These are phyloP conservation scores for Naganishia vishniacii DNA, from an alignment of 768 basidiomycete species.

Conservation along the genomic window DNA sequence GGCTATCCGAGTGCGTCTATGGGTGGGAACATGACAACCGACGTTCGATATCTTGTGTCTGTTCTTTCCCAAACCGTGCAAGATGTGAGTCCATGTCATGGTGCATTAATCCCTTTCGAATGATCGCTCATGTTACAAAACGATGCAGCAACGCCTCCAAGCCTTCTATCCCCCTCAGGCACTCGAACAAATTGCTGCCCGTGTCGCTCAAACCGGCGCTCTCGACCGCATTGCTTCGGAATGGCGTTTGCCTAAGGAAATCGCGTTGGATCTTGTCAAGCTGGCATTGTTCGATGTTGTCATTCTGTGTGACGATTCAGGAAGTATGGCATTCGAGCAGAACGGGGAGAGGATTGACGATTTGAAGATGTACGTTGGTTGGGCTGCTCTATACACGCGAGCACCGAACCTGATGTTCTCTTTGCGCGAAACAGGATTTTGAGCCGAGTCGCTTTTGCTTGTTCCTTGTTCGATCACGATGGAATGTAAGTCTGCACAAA, in stretches of 20 bases:
- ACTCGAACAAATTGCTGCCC: conserved; percentile 49
- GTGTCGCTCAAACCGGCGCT: conserved; percentile 47
- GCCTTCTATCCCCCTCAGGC: conserved; percentile 50
- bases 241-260: conserved; percentile 49
- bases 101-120: no score
- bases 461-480: conserved; percentile 49
- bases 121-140: no score
- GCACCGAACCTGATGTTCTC: conserved; percentile 27
- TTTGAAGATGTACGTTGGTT: conserved; percentile 40
- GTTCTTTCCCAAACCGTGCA: conserved; percentile 43
- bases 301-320: conserved; percentile 31
- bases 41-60: conserved; percentile 32
- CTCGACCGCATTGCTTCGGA: conserved; percentile 47
- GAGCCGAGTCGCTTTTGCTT: conserved; percentile 48
- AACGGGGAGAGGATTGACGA: conserved; percentile 51
- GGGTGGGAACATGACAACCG: conserved; percentile 30
- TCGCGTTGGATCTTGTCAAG: conserved; percentile 51
- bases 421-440: conserved; percentile 40
- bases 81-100: conserved; percentile 43
- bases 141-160: conserved; percentile 46
- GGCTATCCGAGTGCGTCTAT: conserved; percentile 27
- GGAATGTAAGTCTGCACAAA: conserved; percentile 49
- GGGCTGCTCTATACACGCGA: not conserved
- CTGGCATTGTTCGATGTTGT: conserved; percentile 49
- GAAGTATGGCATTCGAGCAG: conserved; percentile 49